These are phyloP conservation scores for Phytopythium aichiense DNA, from an alignment of 352 stramenopile genomes.

Conservation along the genomic window DNA sequence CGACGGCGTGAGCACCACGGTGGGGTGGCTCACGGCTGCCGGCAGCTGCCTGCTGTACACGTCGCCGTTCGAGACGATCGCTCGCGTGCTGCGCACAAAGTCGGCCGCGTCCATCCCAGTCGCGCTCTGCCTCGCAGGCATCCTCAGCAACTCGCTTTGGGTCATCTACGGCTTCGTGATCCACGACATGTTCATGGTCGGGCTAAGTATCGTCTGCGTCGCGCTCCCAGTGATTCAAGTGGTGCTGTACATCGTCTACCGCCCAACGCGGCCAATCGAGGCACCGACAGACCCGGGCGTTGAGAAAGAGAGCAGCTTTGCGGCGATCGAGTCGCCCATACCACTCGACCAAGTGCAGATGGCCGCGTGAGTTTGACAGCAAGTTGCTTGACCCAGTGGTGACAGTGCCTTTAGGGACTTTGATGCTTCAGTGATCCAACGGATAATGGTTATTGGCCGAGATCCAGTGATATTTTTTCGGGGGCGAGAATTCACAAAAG, in stretches of 20 bases:
- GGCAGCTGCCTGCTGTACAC: slow-evolving; percentile 21
- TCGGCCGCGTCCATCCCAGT: slow-evolving; percentile 33
- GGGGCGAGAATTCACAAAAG: too few species aligned
- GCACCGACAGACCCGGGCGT: too few species aligned
- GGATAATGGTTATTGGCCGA: too few species aligned
- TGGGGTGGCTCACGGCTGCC: slow-evolving; percentile 9
- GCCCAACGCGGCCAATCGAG: background rate
- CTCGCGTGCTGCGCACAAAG: slow-evolving; percentile 15
- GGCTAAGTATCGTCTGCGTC: slow-evolving; percentile 26
- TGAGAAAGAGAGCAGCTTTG: background rate
- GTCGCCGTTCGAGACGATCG: slow-evolving; percentile 17
- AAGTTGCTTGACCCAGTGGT: too few species aligned
- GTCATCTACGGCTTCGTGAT: slow-evolving; percentile 24
- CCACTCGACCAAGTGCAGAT: too few species aligned
- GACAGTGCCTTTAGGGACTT: too few species aligned
- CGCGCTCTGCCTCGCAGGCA: slow-evolving; percentile 17
- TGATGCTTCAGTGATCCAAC: too few species aligned
- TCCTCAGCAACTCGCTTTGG: slow-evolving; percentile 29
- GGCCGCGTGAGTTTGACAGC: too few species aligned
- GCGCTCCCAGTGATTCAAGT: slow-evolving; percentile 30
- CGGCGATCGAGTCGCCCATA: background rate
- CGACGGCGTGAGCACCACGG: slow-evolving; percentile 7
- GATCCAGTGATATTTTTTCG: too few species aligned
- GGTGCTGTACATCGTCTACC: slow-evolving; percentile 30
- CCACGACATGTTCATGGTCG: slow-evolving; percentile 30